These are phyloP conservation scores for Nepenthes alata DNA, from an alignment of 179 eudicot genomes.

Conservation along the genomic window DNA sequence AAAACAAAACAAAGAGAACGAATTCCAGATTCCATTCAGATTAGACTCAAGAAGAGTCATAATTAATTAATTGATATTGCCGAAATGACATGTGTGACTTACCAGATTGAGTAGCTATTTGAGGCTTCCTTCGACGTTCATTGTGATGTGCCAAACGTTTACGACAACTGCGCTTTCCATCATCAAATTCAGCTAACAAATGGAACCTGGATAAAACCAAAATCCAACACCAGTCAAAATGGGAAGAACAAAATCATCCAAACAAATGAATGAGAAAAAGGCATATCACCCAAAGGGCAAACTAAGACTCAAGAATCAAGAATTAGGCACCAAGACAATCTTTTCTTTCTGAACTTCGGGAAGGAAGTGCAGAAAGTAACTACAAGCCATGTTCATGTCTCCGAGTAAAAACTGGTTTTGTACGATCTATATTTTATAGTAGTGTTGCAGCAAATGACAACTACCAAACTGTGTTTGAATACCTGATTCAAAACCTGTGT, in stretches of 20 bases:
- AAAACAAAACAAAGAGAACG: too few relatives aligned
- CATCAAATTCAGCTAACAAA: conserved; percentile 68
- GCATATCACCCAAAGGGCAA: neutral
- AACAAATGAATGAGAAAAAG: neutral
- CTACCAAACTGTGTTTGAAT: too few relatives aligned
- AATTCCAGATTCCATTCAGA: too few relatives aligned
- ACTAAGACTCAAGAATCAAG: neutral
- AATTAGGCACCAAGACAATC: neutral
- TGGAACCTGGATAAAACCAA: conserved; percentile 51
- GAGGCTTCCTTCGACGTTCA: conserved; percentile 71
- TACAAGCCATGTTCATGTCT: too few relatives aligned
- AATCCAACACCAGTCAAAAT: conserved; percentile 5
- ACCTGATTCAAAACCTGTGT: too few relatives aligned
- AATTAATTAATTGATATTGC: neutral
- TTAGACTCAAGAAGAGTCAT: too few relatives aligned
- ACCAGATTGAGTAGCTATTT: neutral
- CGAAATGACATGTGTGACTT: neutral
- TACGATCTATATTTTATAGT: too few relatives aligned
- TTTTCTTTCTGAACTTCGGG: neutral
- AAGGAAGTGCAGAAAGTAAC: neutral
- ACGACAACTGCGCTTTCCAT: conserved; percentile 79
- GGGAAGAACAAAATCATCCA: neutral
- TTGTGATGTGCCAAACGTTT: conserved; percentile 83
- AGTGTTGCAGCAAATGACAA: too few relatives aligned
- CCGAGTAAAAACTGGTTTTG: too few relatives aligned